phyloP scores from a whole-genome alignment of 768 basidiomycete species.

The Botryobasidium botryosum region DNA sequence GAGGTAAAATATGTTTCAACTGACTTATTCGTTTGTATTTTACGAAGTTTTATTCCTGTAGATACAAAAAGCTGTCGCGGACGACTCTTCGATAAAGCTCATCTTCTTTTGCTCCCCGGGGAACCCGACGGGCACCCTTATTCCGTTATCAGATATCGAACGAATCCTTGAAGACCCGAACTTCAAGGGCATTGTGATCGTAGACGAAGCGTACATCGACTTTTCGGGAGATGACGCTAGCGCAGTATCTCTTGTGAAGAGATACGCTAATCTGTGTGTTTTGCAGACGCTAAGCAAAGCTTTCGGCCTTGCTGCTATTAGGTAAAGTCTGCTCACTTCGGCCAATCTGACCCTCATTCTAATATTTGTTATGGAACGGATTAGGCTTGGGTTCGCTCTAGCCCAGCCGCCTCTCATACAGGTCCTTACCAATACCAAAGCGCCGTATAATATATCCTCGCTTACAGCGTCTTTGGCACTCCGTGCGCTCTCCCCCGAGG shows the following conservation, averaged over 20 bases:
- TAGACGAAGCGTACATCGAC: constrained; percentile 98
- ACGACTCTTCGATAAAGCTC: constrained; percentile 69
- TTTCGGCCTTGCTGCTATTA: constrained; percentile 88
- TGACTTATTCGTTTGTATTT: constrained; percentile 3
- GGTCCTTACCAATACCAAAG: constrained; percentile 86
- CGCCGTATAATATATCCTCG: constrained; percentile 90
- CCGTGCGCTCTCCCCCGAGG: constrained; percentile 52
- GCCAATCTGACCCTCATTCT: not conserved
- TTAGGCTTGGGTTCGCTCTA: constrained; percentile 74
- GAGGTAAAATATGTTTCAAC: constrained; percentile 33
- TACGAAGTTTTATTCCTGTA: constrained; percentile 17
- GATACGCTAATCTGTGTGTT: constrained; percentile 83
- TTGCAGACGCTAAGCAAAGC: constrained; percentile 94
- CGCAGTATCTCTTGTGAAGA: constrained; percentile 51
- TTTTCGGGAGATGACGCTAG: constrained; percentile 50
- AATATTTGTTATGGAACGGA: no score
- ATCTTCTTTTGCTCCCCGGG: constrained; percentile 94
- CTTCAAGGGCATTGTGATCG: constrained; percentile 82
- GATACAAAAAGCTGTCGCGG: constrained; percentile 53
- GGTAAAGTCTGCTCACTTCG: constrained; percentile 38
- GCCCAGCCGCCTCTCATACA: constrained; percentile 84
- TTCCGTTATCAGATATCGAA: constrained; percentile 53
- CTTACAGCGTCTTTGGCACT: constrained; percentile 74
- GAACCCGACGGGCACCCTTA: constrained; percentile 83
- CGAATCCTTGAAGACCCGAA: constrained; percentile 55